phyloP scores from a whole-genome alignment of 1,139 yeast species.

The Scheffersomyces lignicola region DNA sequence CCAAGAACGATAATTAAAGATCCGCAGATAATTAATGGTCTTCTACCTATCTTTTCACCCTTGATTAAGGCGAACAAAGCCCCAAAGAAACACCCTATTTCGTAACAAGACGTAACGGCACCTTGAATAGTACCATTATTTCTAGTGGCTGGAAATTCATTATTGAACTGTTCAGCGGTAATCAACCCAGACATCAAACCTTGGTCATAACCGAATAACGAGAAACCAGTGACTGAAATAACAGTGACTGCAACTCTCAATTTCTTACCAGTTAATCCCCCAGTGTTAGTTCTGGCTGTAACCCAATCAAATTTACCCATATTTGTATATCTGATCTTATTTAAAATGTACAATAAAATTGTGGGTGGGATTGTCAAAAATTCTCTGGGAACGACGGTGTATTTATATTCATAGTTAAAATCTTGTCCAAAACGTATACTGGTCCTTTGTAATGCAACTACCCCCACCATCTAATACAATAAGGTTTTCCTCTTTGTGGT shows the following conservation, averaged over 20 bases:
- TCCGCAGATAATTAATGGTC: conserved; percentile 61
- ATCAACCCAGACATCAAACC: conserved; percentile 77
- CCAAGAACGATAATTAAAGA: conserved; percentile 62
- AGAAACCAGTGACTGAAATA: conserved; percentile 65
- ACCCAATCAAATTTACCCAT: conserved; percentile 8
- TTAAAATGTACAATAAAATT: too few species aligned
- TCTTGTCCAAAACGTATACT: too few species aligned
- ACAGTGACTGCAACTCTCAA: conserved; percentile 49
- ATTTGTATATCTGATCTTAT: too few species aligned
- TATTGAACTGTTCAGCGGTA: conserved; percentile 58
- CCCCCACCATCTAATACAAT: conserved; percentile 1
- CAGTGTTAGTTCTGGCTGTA: conserved; percentile 37
- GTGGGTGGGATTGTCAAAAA: too few species aligned
- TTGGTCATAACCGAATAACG: conserved; percentile 76
- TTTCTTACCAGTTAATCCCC: conserved; percentile 49
- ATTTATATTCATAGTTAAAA: too few species aligned
- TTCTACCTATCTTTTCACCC: conserved; percentile 70
- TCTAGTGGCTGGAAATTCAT: conserved; percentile 57
- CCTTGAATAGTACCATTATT: conserved; percentile 53
- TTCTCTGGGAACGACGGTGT: too few species aligned
- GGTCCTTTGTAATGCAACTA: too few species aligned
- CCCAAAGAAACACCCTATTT: conserved; percentile 76
- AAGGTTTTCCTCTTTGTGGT: neutral
- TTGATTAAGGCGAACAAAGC: conserved; percentile 61
- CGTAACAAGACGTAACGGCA: conserved; percentile 71